Percentiles rank a stretch among this genome's conserved stretches.
Evolutionary conservation across 2,329 filamentous ascomycete genomes (phyloP).

Genomic region (Cordyceps javanica): DNA sequence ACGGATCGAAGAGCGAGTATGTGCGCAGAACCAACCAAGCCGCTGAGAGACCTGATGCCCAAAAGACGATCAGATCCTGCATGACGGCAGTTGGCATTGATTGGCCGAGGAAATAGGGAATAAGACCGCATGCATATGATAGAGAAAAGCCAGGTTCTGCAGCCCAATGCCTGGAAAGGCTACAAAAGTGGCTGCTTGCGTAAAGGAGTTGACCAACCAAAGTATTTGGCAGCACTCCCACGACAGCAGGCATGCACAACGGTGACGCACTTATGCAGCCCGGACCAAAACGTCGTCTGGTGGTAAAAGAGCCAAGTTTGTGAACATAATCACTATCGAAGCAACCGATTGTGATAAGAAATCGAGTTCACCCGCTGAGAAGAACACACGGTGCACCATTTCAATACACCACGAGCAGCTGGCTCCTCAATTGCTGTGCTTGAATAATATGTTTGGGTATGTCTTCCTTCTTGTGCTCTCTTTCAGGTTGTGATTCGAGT

Average conservation of each 20-base stretch:
- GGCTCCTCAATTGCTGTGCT: background rate
- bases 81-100: background rate
- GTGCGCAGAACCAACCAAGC: background rate
- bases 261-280: background rate
- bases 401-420: too few relatives aligned
- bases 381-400: too few relatives aligned
- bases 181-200: background rate
- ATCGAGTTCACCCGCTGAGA: background rate
- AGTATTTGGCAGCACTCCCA: background rate
- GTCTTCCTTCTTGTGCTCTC: background rate
- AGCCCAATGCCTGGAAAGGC: background rate
- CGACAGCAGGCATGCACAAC: background rate
- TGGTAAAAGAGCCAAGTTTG: background rate
- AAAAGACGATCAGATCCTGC: background rate
- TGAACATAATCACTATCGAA: background rate
- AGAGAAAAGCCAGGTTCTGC: background rate
- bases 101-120: background rate
- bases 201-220: constrained; percentile 1
- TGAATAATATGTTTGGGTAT: background rate
- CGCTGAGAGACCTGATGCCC: background rate
- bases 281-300: background rate
- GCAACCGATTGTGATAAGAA: background rate
- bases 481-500: background rate
- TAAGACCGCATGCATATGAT: background rate
- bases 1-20: background rate